Evolutionary conservation across 2,329 filamentous ascomycete genomes (phyloP).

Genomic region (Monilinia vaccinii-corymbosi): DNA sequence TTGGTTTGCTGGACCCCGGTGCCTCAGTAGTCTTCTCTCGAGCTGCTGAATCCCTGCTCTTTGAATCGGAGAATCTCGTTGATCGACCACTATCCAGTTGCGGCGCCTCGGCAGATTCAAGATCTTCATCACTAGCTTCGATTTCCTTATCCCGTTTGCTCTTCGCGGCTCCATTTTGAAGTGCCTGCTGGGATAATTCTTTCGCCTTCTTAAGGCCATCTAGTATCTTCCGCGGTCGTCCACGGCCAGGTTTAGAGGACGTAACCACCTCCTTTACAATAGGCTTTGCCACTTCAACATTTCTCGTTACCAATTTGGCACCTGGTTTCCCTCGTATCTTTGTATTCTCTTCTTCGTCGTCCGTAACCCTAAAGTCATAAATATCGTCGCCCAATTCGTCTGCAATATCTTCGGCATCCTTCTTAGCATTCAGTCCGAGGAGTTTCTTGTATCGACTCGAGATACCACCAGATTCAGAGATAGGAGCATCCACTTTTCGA

Average conservation of each 20-base stretch:
- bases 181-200: slow-evolving; percentile 9
- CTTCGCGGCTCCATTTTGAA: neutral
- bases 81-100: neutral
- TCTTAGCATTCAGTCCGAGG: neutral
- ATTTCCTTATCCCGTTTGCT: neutral
- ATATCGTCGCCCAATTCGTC: slow-evolving; percentile 10
- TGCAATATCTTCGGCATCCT: neutral
- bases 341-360: slow-evolving; percentile 10
- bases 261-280: neutral
- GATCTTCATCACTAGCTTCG: neutral
- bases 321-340: neutral
- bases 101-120: neutral
- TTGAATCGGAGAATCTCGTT: neutral
- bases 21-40: neutral
- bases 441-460: slow-evolving; percentile 1
- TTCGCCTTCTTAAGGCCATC: slow-evolving; percentile 10
- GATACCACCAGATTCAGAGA: neutral
- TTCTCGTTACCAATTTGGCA: neutral
- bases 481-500: slow-evolving; percentile 4
- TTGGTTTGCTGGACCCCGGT: slow-evolving; percentile 15
- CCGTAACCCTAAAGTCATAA: slow-evolving; percentile 6
- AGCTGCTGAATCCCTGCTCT: neutral
- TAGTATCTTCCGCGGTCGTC: slow-evolving; percentile 4
- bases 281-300: neutral
- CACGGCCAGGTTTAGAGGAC: neutral